These are phyloP conservation scores for Sporothrix globosa DNA, from an alignment of 2,329 filamentous ascomycete genomes.

Conservation along the genomic window DNA sequence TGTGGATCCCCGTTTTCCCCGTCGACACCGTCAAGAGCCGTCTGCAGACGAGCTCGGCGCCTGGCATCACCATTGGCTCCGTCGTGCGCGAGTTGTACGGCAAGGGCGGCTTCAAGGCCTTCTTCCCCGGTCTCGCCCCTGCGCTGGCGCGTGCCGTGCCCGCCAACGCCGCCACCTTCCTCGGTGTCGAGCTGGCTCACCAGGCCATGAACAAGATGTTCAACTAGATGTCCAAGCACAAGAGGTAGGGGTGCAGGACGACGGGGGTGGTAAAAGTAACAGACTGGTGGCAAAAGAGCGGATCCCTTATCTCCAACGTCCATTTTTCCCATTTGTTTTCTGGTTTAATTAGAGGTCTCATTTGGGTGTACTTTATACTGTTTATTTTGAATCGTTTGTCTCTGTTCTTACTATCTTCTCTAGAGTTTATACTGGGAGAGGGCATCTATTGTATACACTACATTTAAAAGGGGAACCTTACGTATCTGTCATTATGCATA, in stretches of 20 bases:
- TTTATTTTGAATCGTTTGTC: neutral
- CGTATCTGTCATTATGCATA: no score
- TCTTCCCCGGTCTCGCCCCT: constrained; percentile 95
- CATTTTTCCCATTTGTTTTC: neutral
- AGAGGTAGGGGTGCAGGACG: neutral
- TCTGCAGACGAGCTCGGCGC: constrained; percentile 84
- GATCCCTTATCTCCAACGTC: neutral
- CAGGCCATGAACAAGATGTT: constrained; percentile 80
- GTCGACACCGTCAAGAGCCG: constrained; percentile 95
- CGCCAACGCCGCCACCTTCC: constrained; percentile 93
- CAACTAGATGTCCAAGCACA: constrained; percentile 44
- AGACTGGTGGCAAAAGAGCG: neutral
- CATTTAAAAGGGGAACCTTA: neutral
- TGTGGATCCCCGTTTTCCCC: constrained; percentile 99
- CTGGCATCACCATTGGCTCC: constrained; percentile 73
- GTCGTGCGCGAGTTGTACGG: constrained; percentile 83
- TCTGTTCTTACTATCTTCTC: neutral
- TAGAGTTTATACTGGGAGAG: neutral
- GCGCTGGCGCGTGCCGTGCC: constrained; percentile 91
- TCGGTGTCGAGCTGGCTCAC: constrained; percentile 82
- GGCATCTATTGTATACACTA: constrained; percentile 19
- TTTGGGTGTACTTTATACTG: constrained; percentile 7
- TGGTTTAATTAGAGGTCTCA: neutral
- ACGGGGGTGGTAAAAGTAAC: neutral
- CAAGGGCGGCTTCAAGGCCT: constrained; percentile 81